Percentiles rank a stretch among this genome's conserved stretches.
Conservation (phyloP, 2,329 filamentous ascomycete species). For the Colletotrichum sp. region DNA sequence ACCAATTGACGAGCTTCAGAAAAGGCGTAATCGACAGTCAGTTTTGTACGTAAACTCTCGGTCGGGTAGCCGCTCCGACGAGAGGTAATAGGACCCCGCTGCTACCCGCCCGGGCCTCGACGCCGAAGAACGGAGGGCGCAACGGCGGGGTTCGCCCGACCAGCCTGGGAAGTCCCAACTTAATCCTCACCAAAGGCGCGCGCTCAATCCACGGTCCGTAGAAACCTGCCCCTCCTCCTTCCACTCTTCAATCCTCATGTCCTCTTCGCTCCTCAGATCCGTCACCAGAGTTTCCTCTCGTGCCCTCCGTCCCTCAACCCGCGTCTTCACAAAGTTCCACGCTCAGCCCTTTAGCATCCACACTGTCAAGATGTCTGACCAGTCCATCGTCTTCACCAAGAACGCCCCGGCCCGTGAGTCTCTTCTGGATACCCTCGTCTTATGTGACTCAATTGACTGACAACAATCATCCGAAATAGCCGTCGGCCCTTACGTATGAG, state of each 20-base stretch:
- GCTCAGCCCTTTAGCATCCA: conserved; percentile 4
- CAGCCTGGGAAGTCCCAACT: conserved; percentile 1
- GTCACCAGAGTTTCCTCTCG: conserved; percentile 19
- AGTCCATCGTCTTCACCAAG: conserved; percentile 59
- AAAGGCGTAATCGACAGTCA: background rate
- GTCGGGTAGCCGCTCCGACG: background rate
- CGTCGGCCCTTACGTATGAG: conserved; percentile 67
- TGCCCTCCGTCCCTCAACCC: background rate
- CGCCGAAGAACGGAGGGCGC: conserved; percentile 21
- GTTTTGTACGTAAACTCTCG: background rate
- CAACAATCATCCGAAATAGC: conserved; percentile 40
- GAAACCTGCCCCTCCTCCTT: background rate
- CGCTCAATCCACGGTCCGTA: background rate
- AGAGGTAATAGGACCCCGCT: background rate
- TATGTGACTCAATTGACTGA: background rate
- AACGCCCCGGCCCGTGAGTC: conserved; percentile 63
- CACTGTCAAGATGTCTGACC: conserved; percentile 26
- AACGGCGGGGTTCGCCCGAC: conserved; percentile 10
- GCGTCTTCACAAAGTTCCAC: background rate
- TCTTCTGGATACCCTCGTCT: background rate
- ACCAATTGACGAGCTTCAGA: background rate
- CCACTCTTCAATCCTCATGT: conserved; percentile 6
- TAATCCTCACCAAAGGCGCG: background rate
- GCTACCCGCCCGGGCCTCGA: conserved; percentile 5
- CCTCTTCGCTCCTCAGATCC: conserved; percentile 15